Percentiles rank a stretch among this genome's conserved stretches.
Conservation (phyloP, 2,329 filamentous ascomycete species). For the Calonectria pteridis region DNA sequence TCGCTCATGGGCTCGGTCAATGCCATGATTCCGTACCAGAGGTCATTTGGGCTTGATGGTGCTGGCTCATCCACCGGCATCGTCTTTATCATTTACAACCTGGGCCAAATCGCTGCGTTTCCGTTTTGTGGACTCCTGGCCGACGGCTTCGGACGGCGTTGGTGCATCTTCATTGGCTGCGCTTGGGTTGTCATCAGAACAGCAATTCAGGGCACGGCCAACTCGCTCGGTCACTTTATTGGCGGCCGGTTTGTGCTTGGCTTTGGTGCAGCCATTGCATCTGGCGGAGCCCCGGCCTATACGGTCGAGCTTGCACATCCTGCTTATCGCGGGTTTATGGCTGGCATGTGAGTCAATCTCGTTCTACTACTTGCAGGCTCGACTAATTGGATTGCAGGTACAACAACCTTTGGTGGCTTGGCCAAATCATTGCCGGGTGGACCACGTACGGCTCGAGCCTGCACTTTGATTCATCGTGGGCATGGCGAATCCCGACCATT, state of each 20-base stretch:
- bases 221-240: slow-evolving; percentile 65
- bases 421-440: slow-evolving; percentile 46
- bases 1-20: slow-evolving; percentile 66
- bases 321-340: slow-evolving; percentile 70
- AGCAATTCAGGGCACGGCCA: slow-evolving; percentile 44
- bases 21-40: slow-evolving; percentile 63
- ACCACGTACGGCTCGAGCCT: slow-evolving; percentile 58
- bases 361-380: neutral
- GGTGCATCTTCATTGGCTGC: slow-evolving; percentile 66
- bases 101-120: slow-evolving; percentile 27
- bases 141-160: slow-evolving; percentile 19
- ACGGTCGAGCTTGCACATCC: slow-evolving; percentile 74
- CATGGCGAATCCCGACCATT: slow-evolving; percentile 9
- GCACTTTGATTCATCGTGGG: slow-evolving; percentile 27
- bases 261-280: slow-evolving; percentile 70
- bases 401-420: slow-evolving; percentile 20
- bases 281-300: slow-evolving; percentile 71
- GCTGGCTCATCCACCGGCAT: slow-evolving; percentile 54
- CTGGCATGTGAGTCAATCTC: slow-evolving; percentile 58
- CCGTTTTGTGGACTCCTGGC: slow-evolving; percentile 13
- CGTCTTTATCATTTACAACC: slow-evolving; percentile 33
- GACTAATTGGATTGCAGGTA: neutral
- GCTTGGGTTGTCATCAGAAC: slow-evolving; percentile 58
- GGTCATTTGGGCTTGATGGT: slow-evolving; percentile 60
- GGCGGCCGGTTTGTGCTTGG: slow-evolving; percentile 65